Percentiles rank a stretch among this genome's conserved stretches.
Conservation (phyloP, 495 filamentous ascomycete species). For the Cairneyella variabilis region DNA sequence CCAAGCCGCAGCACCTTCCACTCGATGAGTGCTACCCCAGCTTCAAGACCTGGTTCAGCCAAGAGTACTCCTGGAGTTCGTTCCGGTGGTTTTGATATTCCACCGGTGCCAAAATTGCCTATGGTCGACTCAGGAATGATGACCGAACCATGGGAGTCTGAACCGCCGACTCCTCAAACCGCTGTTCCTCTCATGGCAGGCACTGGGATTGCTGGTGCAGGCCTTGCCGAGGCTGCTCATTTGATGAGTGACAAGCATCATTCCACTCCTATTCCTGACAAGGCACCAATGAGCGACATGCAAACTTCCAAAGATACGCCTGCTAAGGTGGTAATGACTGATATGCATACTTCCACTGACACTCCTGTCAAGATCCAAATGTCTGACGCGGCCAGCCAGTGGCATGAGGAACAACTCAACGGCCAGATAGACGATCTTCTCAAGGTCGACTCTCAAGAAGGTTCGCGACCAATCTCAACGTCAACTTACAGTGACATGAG, state of each 20-base stretch:
- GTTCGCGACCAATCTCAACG: constrained; percentile 20
- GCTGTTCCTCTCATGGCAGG: constrained; percentile 15
- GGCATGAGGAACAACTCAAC: constrained; percentile 21
- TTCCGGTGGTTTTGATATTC: constrained; percentile 46
- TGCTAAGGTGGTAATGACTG: background rate
- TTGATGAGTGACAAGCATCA: constrained; percentile 2
- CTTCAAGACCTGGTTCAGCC: constrained; percentile 31
- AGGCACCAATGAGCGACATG: constrained; percentile 4
- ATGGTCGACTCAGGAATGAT: constrained; percentile 85
- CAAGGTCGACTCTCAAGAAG: constrained; percentile 3
- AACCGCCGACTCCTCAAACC: constrained; percentile 14
- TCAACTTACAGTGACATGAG: constrained; percentile 27
- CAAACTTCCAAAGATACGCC: background rate
- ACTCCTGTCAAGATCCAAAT: constrained; percentile 4
- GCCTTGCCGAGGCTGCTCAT: constrained; percentile 7
- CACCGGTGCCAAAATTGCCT: constrained; percentile 38
- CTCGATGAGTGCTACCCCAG: constrained; percentile 36
- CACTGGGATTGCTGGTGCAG: constrained; percentile 13
- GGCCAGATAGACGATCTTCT: constrained; percentile 7
- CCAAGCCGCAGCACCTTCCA: constrained; percentile 38
- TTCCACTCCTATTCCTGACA: constrained; percentile 1
- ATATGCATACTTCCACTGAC: constrained; percentile 4
- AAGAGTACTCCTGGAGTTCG: constrained; percentile 46
- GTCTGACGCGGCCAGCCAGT: constrained; percentile 25
- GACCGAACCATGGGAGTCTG: constrained; percentile 66